Conservation (phyloP, 352 stramenopile genomes). For the Phytophthora pinifolia region DNA sequence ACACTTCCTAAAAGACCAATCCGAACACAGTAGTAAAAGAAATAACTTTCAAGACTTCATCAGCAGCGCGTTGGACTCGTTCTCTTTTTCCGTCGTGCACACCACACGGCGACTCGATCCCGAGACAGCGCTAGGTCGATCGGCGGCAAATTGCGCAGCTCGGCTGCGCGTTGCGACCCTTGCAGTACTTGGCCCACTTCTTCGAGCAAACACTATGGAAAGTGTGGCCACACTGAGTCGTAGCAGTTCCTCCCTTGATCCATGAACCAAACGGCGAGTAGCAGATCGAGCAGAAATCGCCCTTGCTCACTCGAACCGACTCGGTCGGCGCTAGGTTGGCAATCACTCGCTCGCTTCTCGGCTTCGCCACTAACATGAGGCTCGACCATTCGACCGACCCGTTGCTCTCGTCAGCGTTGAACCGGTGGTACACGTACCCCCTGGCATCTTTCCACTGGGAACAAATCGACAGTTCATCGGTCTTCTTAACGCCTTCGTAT, state of each 20-base stretch:
- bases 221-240: conserved; percentile 14
- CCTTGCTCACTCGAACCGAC: not conserved
- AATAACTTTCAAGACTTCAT: no score
- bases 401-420: conserved; percentile 20
- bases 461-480: conserved; percentile 12
- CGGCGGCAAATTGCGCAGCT: conserved; percentile 9
- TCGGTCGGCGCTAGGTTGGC: not conserved
- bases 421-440: conserved; percentile 21
- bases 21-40: no score
- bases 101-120: no score
- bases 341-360: not conserved
- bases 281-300: conserved; percentile 3
- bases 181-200: conserved; percentile 11
- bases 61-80: no score
- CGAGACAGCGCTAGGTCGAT: not conserved
- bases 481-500: conserved; percentile 25
- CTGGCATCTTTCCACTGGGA: conserved; percentile 24
- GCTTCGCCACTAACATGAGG: conserved; percentile 19
- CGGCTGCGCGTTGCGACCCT: not conserved
- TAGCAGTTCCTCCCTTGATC: not conserved
- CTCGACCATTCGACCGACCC: conserved; percentile 20
- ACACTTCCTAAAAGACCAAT: no score
- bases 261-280: not conserved
- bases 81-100: no score
- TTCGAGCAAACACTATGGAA: conserved; percentile 3